Evolutionary conservation across 2,329 filamentous ascomycete species (phyloP).

Genomic region (Talaromyces atroroseus): DNA sequence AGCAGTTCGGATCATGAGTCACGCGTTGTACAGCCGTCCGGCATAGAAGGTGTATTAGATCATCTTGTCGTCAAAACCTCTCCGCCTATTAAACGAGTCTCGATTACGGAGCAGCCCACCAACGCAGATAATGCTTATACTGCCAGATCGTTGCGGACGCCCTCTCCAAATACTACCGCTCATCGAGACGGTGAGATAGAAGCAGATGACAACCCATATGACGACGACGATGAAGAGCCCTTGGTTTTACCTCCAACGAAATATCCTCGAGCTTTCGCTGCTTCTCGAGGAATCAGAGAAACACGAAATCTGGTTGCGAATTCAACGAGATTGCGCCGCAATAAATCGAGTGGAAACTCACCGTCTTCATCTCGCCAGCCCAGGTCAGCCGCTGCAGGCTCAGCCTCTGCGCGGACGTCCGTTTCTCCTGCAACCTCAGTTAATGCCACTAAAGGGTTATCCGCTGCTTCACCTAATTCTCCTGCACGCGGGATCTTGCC

Average conservation of each 20-base stretch:
- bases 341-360: constrained; percentile 3
- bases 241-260: constrained; percentile 9
- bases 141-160: neutral
- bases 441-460: neutral
- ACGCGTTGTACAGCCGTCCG: constrained; percentile 21
- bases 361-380: constrained; percentile 10
- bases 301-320: neutral
- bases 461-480: neutral
- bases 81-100: constrained; percentile 4
- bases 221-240: neutral
- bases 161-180: neutral
- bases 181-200: neutral
- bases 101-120: neutral
- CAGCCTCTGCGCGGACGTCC: neutral
- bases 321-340: constrained; percentile 4
- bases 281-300: constrained; percentile 2
- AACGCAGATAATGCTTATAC: neutral
- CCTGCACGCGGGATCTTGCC: neutral
- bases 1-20: neutral
- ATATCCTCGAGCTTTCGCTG: constrained; percentile 8
- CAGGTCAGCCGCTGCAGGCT: neutral
- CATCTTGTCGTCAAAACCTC: constrained; percentile 26
- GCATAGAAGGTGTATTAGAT: constrained; percentile 32
- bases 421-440: constrained; percentile 7
- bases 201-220: constrained; percentile 11